phyloP scores from a whole-genome alignment of 768 basidiomycete genomes.

The Serendipita sp. region DNA sequence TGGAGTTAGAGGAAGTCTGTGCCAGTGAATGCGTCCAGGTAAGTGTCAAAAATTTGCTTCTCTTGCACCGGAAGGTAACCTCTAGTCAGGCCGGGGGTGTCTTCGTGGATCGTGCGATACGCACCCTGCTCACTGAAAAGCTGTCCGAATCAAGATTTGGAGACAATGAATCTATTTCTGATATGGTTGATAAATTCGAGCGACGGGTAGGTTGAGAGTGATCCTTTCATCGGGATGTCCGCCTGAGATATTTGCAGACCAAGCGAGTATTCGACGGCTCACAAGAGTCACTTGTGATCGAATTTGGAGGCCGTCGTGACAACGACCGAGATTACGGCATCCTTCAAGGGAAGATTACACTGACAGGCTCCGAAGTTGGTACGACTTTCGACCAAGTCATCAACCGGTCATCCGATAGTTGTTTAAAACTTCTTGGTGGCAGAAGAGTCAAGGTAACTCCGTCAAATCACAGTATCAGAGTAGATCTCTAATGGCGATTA shows the following conservation, averaged over 20 bases:
- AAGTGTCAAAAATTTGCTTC: not conserved
- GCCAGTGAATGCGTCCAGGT: constrained; percentile 9
- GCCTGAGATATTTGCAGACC: constrained; percentile 2
- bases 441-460: not conserved
- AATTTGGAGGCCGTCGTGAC: constrained; percentile 5
- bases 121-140: constrained; percentile 1
- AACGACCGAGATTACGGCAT: constrained; percentile 2
- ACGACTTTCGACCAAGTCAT: not conserved
- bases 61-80: not conserved
- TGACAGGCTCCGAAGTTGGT: not conserved
- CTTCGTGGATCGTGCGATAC: not conserved
- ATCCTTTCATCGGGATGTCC: not conserved
- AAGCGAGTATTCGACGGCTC: constrained; percentile 6
- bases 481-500: not conserved
- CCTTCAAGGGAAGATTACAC: not conserved
- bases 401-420: not conserved
- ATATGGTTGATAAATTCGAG: constrained; percentile 6
- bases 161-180: not conserved
- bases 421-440: not conserved
- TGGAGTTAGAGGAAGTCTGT: constrained; percentile 3
- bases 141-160: not conserved
- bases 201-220: not conserved
- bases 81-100: not conserved
- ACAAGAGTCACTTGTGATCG: not conserved
- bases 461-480: no score